Evolutionary conservation across 2,329 filamentous ascomycete genomes (phyloP).

Genomic region (Alternaria gaisen): DNA sequence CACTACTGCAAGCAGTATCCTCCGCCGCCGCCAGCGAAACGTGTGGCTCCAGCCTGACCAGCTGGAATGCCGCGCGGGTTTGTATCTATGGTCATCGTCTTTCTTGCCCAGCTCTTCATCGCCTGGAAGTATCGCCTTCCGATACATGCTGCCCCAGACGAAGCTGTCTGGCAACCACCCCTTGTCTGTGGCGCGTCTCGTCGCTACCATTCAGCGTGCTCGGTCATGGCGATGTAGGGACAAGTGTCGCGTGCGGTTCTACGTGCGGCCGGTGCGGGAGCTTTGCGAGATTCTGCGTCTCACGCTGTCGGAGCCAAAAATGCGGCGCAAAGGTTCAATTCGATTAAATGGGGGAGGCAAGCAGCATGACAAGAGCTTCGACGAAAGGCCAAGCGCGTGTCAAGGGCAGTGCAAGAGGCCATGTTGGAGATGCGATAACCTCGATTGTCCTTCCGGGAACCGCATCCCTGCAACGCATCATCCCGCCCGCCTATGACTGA

Average conservation of each 20-base stretch:
- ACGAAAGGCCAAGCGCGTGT: background rate
- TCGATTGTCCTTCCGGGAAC: slow-evolving; percentile 2
- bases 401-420: slow-evolving; percentile 11
- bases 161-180: slow-evolving; percentile 40
- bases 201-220: slow-evolving; percentile 36
- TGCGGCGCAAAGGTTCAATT: background rate
- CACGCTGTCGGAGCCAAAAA: background rate
- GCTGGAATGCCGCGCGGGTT: slow-evolving; percentile 49
- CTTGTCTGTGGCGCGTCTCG: slow-evolving; percentile 29
- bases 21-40: slow-evolving; percentile 59
- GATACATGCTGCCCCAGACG: slow-evolving; percentile 43
- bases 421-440: slow-evolving; percentile 18
- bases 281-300: slow-evolving; percentile 6
- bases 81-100: slow-evolving; percentile 65
- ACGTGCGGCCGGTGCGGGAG: slow-evolving; percentile 29
- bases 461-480: slow-evolving; percentile 17
- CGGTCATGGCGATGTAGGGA: slow-evolving; percentile 34
- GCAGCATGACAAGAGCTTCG: background rate
- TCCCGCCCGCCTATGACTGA: slow-evolving; percentile 9
- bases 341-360: background rate
- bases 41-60: slow-evolving; percentile 35
- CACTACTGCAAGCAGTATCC: slow-evolving; percentile 53
- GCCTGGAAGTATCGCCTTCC: slow-evolving; percentile 56
- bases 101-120: slow-evolving; percentile 73
- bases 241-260: slow-evolving; percentile 7